These are phyloP conservation scores for Ottelia alismoides DNA, from an alignment of 106 monocot species.

Conservation along the genomic window DNA sequence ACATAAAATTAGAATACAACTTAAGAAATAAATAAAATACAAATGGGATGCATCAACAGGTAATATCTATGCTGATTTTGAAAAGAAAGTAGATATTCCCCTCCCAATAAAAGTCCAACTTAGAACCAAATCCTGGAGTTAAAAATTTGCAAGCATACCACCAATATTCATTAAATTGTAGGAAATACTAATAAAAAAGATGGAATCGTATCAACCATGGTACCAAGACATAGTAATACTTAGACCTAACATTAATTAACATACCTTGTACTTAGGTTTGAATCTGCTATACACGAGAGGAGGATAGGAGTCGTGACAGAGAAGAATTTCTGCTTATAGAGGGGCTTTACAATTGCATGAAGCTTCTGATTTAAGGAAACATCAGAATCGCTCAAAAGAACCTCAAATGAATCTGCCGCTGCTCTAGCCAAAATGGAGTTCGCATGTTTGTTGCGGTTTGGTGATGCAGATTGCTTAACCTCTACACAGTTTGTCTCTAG, in stretches of 20 bases:
- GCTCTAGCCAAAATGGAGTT: constrained; percentile 27
- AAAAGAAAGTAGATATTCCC: too few species aligned
- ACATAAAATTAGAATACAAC: too few species aligned
- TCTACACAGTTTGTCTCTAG: constrained; percentile 15
- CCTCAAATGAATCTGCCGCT: constrained; percentile 80
- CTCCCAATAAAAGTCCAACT: too few species aligned
- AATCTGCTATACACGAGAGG: constrained; percentile 54
- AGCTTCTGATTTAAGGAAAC: constrained; percentile 67
- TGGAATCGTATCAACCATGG: not conserved
- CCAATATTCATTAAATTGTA: too few species aligned
- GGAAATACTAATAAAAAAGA: not conserved
- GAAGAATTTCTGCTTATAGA: constrained; percentile 84
- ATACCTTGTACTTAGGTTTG: constrained; percentile 14
- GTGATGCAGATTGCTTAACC: not conserved
- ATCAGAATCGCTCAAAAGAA: constrained; percentile 82
- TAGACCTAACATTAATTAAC: not conserved
- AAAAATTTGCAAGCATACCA: too few species aligned
- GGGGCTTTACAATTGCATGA: constrained; percentile 66
- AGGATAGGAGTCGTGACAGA: constrained; percentile 53
- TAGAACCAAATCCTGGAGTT: too few species aligned
- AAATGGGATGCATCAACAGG: too few species aligned
- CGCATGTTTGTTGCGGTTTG: not conserved
- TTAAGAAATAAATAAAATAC: too few species aligned
- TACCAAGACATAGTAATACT: not conserved
- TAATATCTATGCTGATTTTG: too few species aligned